Evolutionary conservation across 352 stramenopile genomes (phyloP).

Genomic region (Globisporangium iwayamae): DNA sequence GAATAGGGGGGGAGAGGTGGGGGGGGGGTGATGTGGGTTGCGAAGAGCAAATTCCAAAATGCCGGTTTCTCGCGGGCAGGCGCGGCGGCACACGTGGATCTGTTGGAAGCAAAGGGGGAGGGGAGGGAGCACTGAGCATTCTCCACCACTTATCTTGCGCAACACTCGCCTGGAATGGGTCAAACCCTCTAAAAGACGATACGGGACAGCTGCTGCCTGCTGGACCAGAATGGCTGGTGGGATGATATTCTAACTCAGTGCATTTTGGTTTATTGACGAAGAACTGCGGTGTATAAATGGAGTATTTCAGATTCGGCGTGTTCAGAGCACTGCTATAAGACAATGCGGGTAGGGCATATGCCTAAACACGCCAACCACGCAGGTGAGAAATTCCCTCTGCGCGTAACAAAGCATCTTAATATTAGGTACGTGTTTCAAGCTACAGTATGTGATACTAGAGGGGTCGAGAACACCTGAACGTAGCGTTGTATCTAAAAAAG

Average conservation of each 20-base stretch:
- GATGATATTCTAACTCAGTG: constrained; percentile 3
- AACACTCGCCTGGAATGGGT: background rate
- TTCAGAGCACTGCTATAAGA: background rate
- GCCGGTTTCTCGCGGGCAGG: background rate
- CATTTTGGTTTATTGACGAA: background rate
- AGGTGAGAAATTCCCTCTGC: constrained; percentile 1
- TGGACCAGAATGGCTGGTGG: too few species aligned
- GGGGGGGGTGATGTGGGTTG: constrained; percentile 10
- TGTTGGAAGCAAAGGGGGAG: background rate
- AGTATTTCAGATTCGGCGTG: background rate
- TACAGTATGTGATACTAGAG: too few species aligned
- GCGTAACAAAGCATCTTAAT: background rate
- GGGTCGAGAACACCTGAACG: too few species aligned
- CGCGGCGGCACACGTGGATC: background rate
- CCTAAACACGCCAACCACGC: background rate
- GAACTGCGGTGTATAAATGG: background rate
- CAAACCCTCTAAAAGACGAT: constrained; percentile 9
- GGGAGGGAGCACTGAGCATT: constrained; percentile 4
- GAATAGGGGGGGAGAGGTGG: background rate
- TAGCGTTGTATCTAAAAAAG: background rate
- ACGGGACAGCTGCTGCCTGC: background rate
- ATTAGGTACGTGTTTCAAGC: too few species aligned
- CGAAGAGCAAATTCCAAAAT: constrained; percentile 20
- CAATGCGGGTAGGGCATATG: background rate
- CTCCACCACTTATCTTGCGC: constrained; percentile 13